phyloP scores from a whole-genome alignment of 805 yeast species.

The Yarrowia deformans region DNA sequence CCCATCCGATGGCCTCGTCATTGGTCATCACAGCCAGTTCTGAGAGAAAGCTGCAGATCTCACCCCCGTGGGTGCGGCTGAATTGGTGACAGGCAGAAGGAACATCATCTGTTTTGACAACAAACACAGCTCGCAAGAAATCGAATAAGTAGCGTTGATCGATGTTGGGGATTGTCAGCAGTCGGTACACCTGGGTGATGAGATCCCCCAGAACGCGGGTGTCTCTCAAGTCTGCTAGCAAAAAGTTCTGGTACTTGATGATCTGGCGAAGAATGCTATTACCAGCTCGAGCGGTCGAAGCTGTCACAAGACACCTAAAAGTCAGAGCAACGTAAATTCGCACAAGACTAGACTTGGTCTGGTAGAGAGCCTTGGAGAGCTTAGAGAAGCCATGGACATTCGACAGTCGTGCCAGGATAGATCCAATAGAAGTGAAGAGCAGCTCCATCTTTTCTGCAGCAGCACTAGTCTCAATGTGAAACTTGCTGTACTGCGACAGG shows the following conservation, averaged over 20 bases:
- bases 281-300: conserved; percentile 24
- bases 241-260: conserved; percentile 24
- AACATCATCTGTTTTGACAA: conserved; percentile 17
- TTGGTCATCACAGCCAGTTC: conserved; percentile 33
- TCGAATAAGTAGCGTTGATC: conserved; percentile 33
- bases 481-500: conserved; percentile 32
- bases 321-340: conserved; percentile 19
- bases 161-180: conserved; percentile 20
- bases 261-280: conserved; percentile 32
- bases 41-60: conserved; percentile 16
- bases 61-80: conserved; percentile 2
- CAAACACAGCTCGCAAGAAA: conserved; percentile 24
- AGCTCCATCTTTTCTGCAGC: conserved; percentile 17
- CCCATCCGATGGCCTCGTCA: conserved; percentile 32
- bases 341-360: conserved; percentile 28
- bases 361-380: conserved; percentile 32
- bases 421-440: conserved; percentile 22
- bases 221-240: conserved; percentile 24
- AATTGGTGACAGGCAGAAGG: conserved; percentile 14
- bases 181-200: conserved; percentile 20
- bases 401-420: conserved; percentile 11
- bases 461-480: conserved; percentile 12
- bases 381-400: conserved; percentile 31
- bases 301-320: conserved; percentile 7
- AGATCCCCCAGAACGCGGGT: conserved; percentile 25